Base-by-base conservation (phyloP, 768 basidiomycete species). In the Lentinula edodes region DNA sequence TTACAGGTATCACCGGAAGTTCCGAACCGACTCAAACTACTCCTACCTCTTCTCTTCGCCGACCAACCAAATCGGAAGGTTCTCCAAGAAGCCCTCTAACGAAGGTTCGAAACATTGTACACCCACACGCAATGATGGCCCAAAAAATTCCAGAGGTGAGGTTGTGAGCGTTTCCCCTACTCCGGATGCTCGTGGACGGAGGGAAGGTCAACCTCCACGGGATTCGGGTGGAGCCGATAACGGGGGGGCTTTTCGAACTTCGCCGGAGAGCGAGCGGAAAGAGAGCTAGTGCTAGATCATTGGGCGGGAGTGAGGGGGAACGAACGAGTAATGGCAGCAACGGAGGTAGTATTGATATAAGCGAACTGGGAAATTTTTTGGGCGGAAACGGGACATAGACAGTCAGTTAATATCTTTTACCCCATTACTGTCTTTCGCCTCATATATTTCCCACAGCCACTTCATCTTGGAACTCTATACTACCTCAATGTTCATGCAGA, bases 401-500 rank as follows among this genome's bases (percentile, higher is more conserved):
- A 45, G 83, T 83, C 58, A 63, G 81, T 75, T 48, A 43, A 38
- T 62, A 59, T 63, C 13, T 15, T 59, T 61, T 54, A 45, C 42
- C 23, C 18, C 34, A 35, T 45, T 56, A 12, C 55, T 61, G 67
- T 58, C 64, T 66, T 62, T 64, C 66, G 66, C 51, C 61, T 56
- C 20, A 68, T 53, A n/a, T n/a, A 66, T 56, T 18, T 39, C n/a
- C n/a, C 53, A 66, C n/a, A 96, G 95, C 93, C 94, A 3, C 76
- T 92, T 12, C 88, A 91, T 61, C 89, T 92, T 43, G 95, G 95
- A 13, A 76, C 87, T 13, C 74, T 97, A 0, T 96, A 92, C 89
- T 97, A 94, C 69, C 83, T 97, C 58, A 96, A 97, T 61, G 95
- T 96, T 0, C 95, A 97, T 68, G 88, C 89, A 0, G 70, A 83